These are phyloP conservation scores for Termitomyces sp. DNA, from an alignment of 768 basidiomycete species.

Conservation along the genomic window DNA sequence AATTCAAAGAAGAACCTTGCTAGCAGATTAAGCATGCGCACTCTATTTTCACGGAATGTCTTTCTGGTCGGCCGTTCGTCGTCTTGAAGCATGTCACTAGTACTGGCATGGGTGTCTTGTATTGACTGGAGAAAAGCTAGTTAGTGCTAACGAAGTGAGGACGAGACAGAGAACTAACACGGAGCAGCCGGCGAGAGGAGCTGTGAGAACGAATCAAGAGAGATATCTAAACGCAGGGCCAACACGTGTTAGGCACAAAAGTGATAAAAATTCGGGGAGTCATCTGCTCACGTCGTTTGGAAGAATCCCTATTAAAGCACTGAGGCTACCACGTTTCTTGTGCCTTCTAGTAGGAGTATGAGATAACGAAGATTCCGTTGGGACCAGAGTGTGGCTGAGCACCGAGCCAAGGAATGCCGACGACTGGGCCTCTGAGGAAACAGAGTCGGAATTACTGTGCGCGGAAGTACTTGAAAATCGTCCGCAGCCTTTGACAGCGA, in stretches of 20 bases:
- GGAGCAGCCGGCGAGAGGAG: constrained; percentile 23
- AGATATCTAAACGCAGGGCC: constrained; percentile 31
- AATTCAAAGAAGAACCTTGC: constrained; percentile 5
- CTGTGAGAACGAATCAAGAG: constrained; percentile 39
- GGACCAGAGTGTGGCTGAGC: constrained; percentile 7
- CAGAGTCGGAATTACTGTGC: constrained; percentile 1
- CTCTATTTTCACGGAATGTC: constrained; percentile 44
- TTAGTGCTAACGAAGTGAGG: neutral
- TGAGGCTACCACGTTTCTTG: constrained; percentile 20
- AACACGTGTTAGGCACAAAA: constrained; percentile 51
- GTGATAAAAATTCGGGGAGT: constrained; percentile 8
- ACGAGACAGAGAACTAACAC: constrained; percentile 21
- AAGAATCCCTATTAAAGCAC: constrained; percentile 22
- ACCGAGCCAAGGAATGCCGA: constrained; percentile 4
- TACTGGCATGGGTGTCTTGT: constrained; percentile 8
- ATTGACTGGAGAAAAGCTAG: neutral
- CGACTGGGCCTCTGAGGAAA: constrained; percentile 5
- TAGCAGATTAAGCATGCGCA: constrained; percentile 19
- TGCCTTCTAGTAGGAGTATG: constrained; percentile 5
- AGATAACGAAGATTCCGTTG: constrained; percentile 9
- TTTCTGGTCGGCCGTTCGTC: constrained; percentile 39
- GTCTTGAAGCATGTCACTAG: constrained; percentile 18
- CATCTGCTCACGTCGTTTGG: constrained; percentile 31
- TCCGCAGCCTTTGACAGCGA: neutral
- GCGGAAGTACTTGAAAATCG: neutral